Evolutionary conservation across 202 grass and related monocot species (phyloP), one percentile per base, ranked within the genome.

Genomic region (Carex arenaria): DNA sequence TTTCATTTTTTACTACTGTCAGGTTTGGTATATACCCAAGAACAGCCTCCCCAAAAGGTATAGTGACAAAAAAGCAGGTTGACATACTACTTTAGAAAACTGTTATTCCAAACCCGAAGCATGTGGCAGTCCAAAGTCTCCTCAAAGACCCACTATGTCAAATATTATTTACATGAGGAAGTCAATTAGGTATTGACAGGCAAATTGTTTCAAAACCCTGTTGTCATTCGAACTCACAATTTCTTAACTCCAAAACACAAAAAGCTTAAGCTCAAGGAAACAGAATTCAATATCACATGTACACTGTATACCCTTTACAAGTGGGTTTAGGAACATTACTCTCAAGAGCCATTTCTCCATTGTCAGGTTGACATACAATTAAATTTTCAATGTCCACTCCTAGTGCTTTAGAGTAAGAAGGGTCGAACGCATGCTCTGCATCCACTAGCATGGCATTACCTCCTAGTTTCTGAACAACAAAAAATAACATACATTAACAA

Each of bases 361-460:
- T 93, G 71, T 98, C 96, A 62, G 96, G 96, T 72, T 98, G 96
- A 82, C 93, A 98, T 31, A 98, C 96, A 87, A 98, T 95, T 79
- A 98, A 73, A 85, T 98, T 98, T 92, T 98, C 96, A 67, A 98
- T 95, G 87, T 98, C 96, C 43, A 98, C 96, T 52, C 93, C 96
- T 5, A 98, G 89, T 61, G 91, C 86, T 82, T 91, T 98, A 7
- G 93, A 95, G 94, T 98, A 98, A 84, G 96, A 85, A 26, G 96
- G 96, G 87, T 98, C 96, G 83, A 98, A 98, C 62, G 89, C 93
- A 93, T 98, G 93, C 59, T 98, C 93, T 87, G 96, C 96, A 92
- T 98, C 96, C 2, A 95, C 96, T 86, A 95, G 93, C 96, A 98
- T 98, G 45, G 96, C 93, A 87, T 95, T 93, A 84, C 96, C 96